Evolutionary conservation across 345 rosid genomes (phyloP).

Genomic region (sweet orange (Citrus sinensis)): DVS_A1.0 CM039168.1:1840001-1840500

Average conservation of each 20-base stretch:
- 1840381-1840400: slow-evolving; percentile 46
- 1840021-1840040: not conserved
- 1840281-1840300: not conserved
- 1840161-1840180: slow-evolving; percentile 23
- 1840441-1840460: not conserved
- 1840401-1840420: slow-evolving; percentile 29
- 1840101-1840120: slow-evolving; percentile 26
- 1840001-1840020: not conserved
- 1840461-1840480: not conserved
- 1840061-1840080: slow-evolving; percentile 11
- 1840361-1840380: slow-evolving; percentile 45
- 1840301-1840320: not conserved
- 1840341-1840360: slow-evolving; percentile 46
- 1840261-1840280: not conserved
- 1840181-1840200: not conserved
- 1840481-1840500: not conserved
- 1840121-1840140: slow-evolving; percentile 33
- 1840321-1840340: not conserved
- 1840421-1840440: slow-evolving; percentile 15
- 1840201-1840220: slow-evolving; percentile 33
- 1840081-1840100: not conserved
- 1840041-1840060: not conserved
- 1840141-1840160: slow-evolving; percentile 30
- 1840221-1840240: slow-evolving; percentile 12
- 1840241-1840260: slow-evolving; percentile 20